phyloP scores from a whole-genome alignment of 2,329 filamentous ascomycete genomes.

The Fusarium floridanum region DNA sequence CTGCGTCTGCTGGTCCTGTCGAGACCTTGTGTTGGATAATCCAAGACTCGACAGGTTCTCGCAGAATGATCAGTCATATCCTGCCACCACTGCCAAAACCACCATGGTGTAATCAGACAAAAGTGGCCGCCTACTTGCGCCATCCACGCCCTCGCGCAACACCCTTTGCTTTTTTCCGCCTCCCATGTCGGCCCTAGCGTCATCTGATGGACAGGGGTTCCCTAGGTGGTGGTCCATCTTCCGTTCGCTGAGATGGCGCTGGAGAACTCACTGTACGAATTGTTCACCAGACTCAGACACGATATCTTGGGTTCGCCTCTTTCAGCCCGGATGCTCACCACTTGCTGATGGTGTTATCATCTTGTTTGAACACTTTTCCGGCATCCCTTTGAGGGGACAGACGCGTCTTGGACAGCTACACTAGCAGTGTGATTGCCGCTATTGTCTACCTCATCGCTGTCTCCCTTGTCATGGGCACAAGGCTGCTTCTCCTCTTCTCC shows the following conservation, averaged over 20 bases:
- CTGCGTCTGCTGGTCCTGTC: conserved; percentile 3
- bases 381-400: conserved; percentile 16
- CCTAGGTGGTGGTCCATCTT: neutral
- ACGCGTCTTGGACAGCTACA: neutral
- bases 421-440: conserved; percentile 1
- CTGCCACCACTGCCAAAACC: conserved; percentile 18
- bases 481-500: conserved; percentile 11
- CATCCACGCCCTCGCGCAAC: conserved; percentile 21
- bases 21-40: conserved; percentile 24
- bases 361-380: neutral
- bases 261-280: conserved; percentile 3
- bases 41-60: conserved; percentile 13
- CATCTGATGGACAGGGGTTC: conserved; percentile 28
- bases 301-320: conserved; percentile 7
- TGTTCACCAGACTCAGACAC: neutral
- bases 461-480: conserved; percentile 25
- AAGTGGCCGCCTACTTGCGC: conserved; percentile 23
- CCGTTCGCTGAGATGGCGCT: conserved; percentile 4
- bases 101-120: conserved; percentile 44
- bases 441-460: conserved; percentile 13
- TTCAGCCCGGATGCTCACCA: neutral
- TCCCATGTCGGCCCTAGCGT: conserved; percentile 26
- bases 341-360: neutral
- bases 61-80: conserved; percentile 40
- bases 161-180: conserved; percentile 34